Evolutionary conservation across 2,329 filamentous ascomycete genomes (phyloP), one percentile per base, ranked within the genome.

Genomic region (Aureobasidium sp.): DNA sequence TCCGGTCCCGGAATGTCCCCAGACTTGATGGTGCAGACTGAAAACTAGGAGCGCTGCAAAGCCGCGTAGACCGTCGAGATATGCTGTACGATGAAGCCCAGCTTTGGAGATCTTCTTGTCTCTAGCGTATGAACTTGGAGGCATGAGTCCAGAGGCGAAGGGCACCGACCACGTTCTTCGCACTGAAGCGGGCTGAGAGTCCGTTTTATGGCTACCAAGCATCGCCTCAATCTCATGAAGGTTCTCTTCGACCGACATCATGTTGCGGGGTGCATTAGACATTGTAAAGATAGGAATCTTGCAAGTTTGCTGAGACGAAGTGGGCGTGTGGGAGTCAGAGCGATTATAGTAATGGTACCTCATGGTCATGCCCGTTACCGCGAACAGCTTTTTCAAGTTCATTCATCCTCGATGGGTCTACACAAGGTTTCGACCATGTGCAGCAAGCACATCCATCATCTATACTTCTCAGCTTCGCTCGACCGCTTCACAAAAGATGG

Each of bases 11-110:
- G 73, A 79, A 74, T 88, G 89, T 51, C 82, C 83, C 87, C 87
- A 90, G 7, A 77, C 67, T 69, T 86, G 76, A 73, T 90, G 83
- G 74, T 91, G 88, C 61, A 90, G 87, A 70, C 84, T 81, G 74
- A 91, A 92, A 13, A 92, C 90, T 29, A 92, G 73, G 33, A 92
- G 82, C 2, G 90, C 88, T 8, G 90, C 89, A 67, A 92, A 90
- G 2, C 90, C 90, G 72, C 90, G 81, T 20, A 92, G 78, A 20
- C 90, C 90, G 70, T 92, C 90, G 23, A 90, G 81, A 69, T 87
- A 89, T 15, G 87, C 87, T 6, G 88, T 90, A 23, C 80, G 78
- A 10, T 85, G 79, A 18, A 84, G 75, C 20, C 27, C 13, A n/a
- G 13, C 3, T 18, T 58, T 29, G n/a, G 6, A 25, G 13, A 18